These are phyloP conservation scores for Crithidia brevicula DNA, from an alignment of 208 protist species.

Conservation along the genomic window DNA sequence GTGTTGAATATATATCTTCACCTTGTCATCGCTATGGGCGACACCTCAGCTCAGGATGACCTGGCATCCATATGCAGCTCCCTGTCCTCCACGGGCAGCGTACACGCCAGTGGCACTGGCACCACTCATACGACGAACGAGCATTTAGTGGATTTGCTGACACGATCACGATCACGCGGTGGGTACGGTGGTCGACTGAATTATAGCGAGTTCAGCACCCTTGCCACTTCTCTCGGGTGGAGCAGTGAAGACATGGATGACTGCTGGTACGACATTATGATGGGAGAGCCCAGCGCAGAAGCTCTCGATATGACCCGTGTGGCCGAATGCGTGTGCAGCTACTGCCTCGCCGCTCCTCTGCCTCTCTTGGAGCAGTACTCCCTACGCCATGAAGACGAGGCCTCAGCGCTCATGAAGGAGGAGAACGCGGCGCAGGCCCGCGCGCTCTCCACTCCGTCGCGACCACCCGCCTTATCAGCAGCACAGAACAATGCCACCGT, in stretches of 20 bases:
- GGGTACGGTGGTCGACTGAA: conserved; percentile 64
- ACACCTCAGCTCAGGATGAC: neutral
- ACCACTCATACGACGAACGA: neutral
- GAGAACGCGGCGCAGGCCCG: neutral
- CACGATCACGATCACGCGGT: conserved; percentile 33
- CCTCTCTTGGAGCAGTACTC: conserved; percentile 16
- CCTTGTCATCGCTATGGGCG: too few species aligned
- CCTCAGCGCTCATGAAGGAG: neutral
- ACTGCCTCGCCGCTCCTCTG: conserved; percentile 34
- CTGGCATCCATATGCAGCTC: conserved; percentile 16
- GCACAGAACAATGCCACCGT: neutral
- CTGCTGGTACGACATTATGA: conserved; percentile 83
- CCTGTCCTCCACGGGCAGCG: conserved; percentile 6
- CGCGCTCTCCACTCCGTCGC: neutral
- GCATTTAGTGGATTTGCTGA: conserved; percentile 42
- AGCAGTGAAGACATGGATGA: conserved; percentile 71
- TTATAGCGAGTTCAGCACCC: conserved; percentile 50
- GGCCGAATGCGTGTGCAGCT: conserved; percentile 53
- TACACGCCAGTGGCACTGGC: neutral
- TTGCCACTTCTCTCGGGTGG: conserved; percentile 55
- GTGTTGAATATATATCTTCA: too few species aligned
- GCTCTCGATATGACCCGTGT: conserved; percentile 48
- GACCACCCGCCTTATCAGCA: neutral
- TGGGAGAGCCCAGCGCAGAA: conserved; percentile 44
- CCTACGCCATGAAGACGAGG: neutral